Evolutionary conservation across 139 green algal species (phyloP).

Genomic region (Astrephomene gubernaculifera): DNA sequence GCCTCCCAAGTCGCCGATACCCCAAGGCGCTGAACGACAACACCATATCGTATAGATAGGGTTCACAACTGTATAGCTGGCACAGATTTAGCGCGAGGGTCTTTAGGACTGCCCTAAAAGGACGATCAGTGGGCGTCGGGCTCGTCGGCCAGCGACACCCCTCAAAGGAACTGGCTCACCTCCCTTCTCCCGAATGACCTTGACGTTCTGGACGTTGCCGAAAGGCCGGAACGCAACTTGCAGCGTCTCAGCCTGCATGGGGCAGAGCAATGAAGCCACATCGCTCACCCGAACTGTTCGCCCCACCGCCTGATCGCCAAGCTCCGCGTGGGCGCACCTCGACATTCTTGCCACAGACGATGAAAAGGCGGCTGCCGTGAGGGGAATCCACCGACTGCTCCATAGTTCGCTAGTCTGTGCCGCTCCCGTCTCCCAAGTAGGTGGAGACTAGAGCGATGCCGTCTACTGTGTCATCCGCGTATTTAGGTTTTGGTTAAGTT

Average conservation of each 20-base stretch:
- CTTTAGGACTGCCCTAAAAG: conserved; percentile 44
- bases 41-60: too few species aligned
- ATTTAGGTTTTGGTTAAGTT: too few species aligned
- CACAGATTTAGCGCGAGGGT: too few species aligned
- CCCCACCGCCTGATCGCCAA: neutral
- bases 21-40: too few species aligned
- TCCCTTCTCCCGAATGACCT: conserved; percentile 87
- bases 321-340: conserved; percentile 56
- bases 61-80: too few species aligned
- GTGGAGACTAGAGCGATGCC: too few species aligned
- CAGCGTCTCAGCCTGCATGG: conserved; percentile 69
- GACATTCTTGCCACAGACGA: conserved; percentile 80
- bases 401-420: conserved; percentile 26
- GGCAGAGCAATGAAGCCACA: neutral
- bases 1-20: neutral
- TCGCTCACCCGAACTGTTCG: neutral
- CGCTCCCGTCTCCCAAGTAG: conserved; percentile 5
- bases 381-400: conserved; percentile 55
- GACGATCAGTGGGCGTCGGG: conserved; percentile 36
- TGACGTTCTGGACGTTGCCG: conserved; percentile 76
- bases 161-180: conserved; percentile 56
- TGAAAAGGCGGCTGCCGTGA: conserved; percentile 66
- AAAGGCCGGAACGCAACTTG: conserved; percentile 68
- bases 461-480: neutral
- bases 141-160: neutral